Conservation (phyloP, 2,329 filamentous ascomycete genomes). For the Lithohypha guttulata region DNA sequence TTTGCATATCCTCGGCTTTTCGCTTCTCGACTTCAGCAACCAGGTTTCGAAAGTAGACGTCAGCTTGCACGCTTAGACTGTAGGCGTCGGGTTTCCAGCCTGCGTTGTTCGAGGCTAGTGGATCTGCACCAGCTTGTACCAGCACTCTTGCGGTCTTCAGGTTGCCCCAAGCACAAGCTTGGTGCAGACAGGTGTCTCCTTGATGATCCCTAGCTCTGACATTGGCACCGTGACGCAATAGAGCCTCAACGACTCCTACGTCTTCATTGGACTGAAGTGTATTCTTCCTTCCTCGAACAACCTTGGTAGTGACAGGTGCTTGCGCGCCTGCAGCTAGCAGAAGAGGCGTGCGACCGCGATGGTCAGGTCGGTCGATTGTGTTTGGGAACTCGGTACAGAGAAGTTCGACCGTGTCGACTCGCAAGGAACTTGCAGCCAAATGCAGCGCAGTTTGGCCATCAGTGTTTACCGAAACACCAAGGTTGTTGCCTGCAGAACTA, state of each 20-base stretch:
- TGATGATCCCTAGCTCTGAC: slow-evolving; percentile 53
- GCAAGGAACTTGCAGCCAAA: slow-evolving; percentile 59
- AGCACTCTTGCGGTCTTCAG: slow-evolving; percentile 66
- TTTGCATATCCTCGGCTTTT: slow-evolving; percentile 32
- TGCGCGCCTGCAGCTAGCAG: slow-evolving; percentile 32
- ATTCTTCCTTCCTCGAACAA: slow-evolving; percentile 17
- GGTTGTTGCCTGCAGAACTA: slow-evolving; percentile 21
- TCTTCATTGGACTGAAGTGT: slow-evolving; percentile 21
- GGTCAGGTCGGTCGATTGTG: slow-evolving; percentile 55
- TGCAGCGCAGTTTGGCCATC: slow-evolving; percentile 71
- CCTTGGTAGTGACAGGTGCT: slow-evolving; percentile 11
- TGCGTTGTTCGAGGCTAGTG: slow-evolving; percentile 60
- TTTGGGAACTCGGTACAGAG: slow-evolving; percentile 54
- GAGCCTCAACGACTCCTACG: slow-evolving; percentile 22
- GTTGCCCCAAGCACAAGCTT: slow-evolving; percentile 73
- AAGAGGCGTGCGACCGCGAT: slow-evolving; percentile 46
- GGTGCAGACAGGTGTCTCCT: slow-evolving; percentile 81
- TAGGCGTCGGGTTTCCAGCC: slow-evolving; percentile 79
- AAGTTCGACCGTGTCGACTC: slow-evolving; percentile 62
- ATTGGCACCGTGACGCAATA: slow-evolving; percentile 23
- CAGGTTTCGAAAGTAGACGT: slow-evolving; percentile 71
- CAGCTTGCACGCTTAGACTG: slow-evolving; percentile 68
- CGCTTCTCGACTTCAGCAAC: slow-evolving; percentile 60
- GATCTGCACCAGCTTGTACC: slow-evolving; percentile 66
- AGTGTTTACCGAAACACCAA: slow-evolving; percentile 63